These are phyloP conservation scores for Populus trichocarpa DNA, from an alignment of 441 rosid genomes.

Conservation along the genomic window DNA sequence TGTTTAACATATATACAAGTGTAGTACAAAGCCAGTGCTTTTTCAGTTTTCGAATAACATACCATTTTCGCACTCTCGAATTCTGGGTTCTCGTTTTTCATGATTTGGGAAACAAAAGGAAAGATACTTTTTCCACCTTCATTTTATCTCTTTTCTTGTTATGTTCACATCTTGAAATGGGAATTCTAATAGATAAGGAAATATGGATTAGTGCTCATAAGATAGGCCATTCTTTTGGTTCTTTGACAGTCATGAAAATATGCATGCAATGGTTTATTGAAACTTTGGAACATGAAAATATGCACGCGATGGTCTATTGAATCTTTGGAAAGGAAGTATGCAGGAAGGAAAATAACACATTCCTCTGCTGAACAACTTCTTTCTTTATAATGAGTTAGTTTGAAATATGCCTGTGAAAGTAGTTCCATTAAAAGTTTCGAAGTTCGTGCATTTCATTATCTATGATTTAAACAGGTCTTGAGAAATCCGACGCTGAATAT, in stretches of 20 bases:
- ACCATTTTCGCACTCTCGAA: background rate
- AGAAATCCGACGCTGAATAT: constrained; percentile 27
- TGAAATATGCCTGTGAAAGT: background rate
- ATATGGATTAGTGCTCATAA: background rate
- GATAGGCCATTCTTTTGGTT: background rate
- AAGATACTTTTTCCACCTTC: no score
- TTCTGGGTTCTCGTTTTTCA: background rate
- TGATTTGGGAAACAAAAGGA: background rate
- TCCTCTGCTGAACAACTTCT: background rate
- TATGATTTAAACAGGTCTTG: constrained; percentile 31
- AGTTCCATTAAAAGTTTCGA: background rate
- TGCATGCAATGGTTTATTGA: background rate
- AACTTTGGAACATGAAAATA: background rate
- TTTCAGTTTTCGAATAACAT: background rate
- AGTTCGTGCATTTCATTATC: background rate
- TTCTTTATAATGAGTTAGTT: background rate
- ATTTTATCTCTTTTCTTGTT: background rate
- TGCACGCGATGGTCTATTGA: no score
- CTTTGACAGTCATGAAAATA: background rate
- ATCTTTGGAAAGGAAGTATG: background rate
- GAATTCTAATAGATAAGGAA: background rate
- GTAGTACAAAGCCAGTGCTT: background rate
- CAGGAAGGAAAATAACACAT: background rate
- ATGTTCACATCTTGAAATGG: background rate
- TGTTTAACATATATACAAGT: background rate